These are phyloP conservation scores for Ilyonectria sp. DNA, from an alignment of 2,329 filamentous ascomycete genomes.

Conservation along the genomic window DNA sequence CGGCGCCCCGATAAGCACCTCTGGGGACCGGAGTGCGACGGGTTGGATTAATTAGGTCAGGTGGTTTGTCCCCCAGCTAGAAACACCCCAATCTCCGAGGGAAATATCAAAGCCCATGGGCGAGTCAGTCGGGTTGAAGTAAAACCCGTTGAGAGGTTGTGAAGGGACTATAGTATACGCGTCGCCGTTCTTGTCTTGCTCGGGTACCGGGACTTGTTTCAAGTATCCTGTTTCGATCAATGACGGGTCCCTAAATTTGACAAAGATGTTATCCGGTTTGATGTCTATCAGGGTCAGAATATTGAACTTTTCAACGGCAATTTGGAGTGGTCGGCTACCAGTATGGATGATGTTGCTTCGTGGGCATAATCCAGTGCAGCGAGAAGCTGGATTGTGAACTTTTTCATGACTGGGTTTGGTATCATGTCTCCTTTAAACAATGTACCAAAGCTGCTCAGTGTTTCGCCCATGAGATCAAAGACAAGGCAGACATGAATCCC, in stretches of 20 bases:
- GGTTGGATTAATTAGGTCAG: constrained; percentile 43
- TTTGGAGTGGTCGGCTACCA: too few species aligned
- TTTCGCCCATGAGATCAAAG: constrained; percentile 49
- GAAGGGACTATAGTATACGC: constrained; percentile 30
- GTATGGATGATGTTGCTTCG: constrained; percentile 41
- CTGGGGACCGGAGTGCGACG: constrained; percentile 40
- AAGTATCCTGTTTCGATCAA: constrained; percentile 36
- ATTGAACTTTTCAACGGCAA: too few species aligned
- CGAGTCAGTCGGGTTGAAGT: constrained; percentile 29
- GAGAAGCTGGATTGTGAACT: constrained; percentile 36
- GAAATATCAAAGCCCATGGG: constrained; percentile 30
- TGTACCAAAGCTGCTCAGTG: constrained; percentile 37
- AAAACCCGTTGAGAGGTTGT: constrained; percentile 24
- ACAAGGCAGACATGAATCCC: constrained; percentile 51
- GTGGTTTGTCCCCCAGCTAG: constrained; percentile 40
- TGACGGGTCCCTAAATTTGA: constrained; percentile 36
- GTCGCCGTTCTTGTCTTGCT: constrained; percentile 25
- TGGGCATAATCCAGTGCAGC: constrained; percentile 42
- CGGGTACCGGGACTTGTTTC: constrained; percentile 15
- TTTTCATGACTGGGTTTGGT: constrained; percentile 32
- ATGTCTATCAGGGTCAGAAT: constrained; percentile 32
- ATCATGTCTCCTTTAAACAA: constrained; percentile 33
- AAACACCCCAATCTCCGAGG: constrained; percentile 40
- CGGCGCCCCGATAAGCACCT: constrained; percentile 42
- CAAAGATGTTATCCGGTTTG: constrained; percentile 43